phyloP scores from a whole-genome alignment of 495 filamentous ascomycete species.

The Collariella sp. region DNA sequence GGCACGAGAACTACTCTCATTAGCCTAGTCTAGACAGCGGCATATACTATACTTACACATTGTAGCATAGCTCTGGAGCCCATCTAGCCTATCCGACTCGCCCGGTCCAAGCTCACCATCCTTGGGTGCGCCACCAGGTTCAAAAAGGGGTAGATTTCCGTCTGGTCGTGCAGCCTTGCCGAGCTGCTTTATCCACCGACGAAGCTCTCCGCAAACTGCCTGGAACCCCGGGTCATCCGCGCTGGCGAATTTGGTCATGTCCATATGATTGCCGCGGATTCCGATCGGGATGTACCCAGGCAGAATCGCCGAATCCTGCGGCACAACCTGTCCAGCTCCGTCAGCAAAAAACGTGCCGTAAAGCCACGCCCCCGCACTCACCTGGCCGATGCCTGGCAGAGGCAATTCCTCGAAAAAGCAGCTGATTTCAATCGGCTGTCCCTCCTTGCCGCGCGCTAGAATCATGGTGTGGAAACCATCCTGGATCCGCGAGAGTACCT shows the following conservation, averaged over 20 bases:
- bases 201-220: conserved; percentile 17
- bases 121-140: no score
- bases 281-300: conserved; percentile 29
- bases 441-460: conserved; percentile 12
- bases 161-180: background rate
- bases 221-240: conserved; percentile 14
- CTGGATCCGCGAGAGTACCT: conserved; percentile 8
- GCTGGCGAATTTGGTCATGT: conserved; percentile 33
- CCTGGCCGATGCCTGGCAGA: conserved; percentile 14
- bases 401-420: conserved; percentile 28
- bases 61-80: no score
- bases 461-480: conserved; percentile 32
- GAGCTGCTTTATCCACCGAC: conserved; percentile 15
- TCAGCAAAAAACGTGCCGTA: background rate
- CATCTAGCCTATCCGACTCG: no score
- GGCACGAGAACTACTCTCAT: conserved; percentile 16
- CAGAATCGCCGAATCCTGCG: conserved; percentile 33
- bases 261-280: conserved; percentile 36
- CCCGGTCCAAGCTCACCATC: no score
- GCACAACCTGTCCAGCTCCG: conserved; percentile 24
- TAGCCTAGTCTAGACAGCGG: background rate
- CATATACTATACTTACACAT: background rate
- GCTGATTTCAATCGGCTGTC: conserved; percentile 19
- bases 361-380: conserved; percentile 14
- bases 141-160: background rate